Conservation (phyloP, 176 grass and related monocot genomes). For the Melocanna baccifera region DNA sequence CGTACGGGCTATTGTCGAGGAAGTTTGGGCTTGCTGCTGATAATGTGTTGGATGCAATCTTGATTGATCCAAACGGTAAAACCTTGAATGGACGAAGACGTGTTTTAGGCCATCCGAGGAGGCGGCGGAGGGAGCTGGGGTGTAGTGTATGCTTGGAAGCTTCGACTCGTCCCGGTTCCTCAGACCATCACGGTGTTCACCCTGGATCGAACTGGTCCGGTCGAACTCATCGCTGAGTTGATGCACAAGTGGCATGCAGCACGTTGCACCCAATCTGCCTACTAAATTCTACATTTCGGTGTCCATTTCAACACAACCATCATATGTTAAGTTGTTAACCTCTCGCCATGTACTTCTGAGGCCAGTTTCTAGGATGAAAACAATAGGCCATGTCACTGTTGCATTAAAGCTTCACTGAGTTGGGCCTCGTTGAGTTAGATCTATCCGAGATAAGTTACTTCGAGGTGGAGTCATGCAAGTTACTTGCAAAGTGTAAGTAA, state of each 20-base stretch:
- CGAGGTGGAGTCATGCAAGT: no score
- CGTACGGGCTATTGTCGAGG: slow-evolving; percentile 62
- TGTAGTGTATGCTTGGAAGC: slow-evolving; percentile 71
- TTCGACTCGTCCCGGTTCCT: slow-evolving; percentile 53
- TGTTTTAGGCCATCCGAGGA: slow-evolving; percentile 70
- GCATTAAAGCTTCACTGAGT: slow-evolving; percentile 42
- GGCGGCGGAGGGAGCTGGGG: slow-evolving; percentile 83
- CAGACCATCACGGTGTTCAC: slow-evolving; percentile 36
- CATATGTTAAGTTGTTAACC: no score
- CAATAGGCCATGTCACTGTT: no score
- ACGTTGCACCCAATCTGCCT: slow-evolving; percentile 35
- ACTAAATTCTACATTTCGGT: neutral
- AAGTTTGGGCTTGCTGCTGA: slow-evolving; percentile 58
- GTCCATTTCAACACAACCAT: no score
- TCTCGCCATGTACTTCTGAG: no score
- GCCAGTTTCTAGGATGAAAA: no score
- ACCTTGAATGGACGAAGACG: slow-evolving; percentile 70
- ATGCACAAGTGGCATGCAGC: slow-evolving; percentile 60
- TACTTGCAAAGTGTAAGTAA: no score
- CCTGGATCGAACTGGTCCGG: neutral
- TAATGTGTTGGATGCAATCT: slow-evolving; percentile 62
- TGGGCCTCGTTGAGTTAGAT: slow-evolving; percentile 29
- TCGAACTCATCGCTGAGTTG: slow-evolving; percentile 28
- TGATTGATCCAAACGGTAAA: no score
- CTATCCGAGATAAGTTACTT: slow-evolving; percentile 27